Evolutionary conservation across 2,329 filamentous ascomycete species (phyloP), one percentile per base, ranked within the genome.

Genomic region (Arthrobotrys pseudoclavata): DNA sequence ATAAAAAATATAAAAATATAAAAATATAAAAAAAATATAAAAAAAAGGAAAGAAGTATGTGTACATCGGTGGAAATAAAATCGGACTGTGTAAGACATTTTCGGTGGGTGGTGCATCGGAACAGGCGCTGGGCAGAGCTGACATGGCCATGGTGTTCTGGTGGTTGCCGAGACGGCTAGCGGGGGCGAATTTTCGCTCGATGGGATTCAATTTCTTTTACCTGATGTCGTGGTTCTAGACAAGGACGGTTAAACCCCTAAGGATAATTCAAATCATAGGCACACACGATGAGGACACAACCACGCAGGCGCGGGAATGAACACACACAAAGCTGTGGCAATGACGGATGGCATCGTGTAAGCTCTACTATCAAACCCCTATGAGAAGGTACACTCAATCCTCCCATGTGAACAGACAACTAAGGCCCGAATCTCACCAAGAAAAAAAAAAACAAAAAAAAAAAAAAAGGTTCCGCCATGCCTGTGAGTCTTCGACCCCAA

Each of bases 261-360:
- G 74, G 74, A 77, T 68, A 77, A 70, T 77, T 77, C 74, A 77
- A 77, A 77, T 77, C 74, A 77, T 77, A 77, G 74, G 74, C 74
- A 70, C 74, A 77, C 74, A 77, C 74, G 74, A 55, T 69, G 63
- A 76, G 70, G 74, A 69, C 74, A 77, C 67, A 71, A 77, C 74
- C 74, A 77, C 74, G 74, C 74, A 70, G 67, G 74, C 74, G 74
- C 74, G 74, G 67, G 74, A 76, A 77, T 77, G 74, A 77, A 77
- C 74, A 77, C 74, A 77, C 74, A 77, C 74, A 77, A 77, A 71
- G 67, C 74, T 70, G 74, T 77, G 74, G 74, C 67, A 77, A 77
- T 77, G 74, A 67, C 67, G 62, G 62, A 71, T 70, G 74, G 53
- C 67, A 77, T 77, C 74, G 74, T 77, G 74, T 67, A 77, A 68